These are phyloP conservation scores for Knufia fluminis DNA, from an alignment of 2,329 filamentous ascomycete species.

Conservation along the genomic window DNA sequence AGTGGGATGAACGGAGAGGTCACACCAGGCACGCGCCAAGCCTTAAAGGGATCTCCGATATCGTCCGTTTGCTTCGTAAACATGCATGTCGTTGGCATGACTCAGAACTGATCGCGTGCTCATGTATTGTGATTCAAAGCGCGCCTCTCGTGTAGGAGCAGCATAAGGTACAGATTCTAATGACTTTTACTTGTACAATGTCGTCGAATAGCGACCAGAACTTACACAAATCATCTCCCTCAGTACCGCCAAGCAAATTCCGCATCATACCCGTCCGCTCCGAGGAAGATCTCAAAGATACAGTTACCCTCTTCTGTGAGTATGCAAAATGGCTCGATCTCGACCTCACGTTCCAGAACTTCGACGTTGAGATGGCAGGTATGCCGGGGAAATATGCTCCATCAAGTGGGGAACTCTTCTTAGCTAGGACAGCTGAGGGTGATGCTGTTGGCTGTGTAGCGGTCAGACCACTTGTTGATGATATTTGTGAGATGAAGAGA, in stretches of 20 bases:
- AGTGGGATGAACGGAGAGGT: background rate
- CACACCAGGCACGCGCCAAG: too few species aligned
- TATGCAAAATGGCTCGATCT: constrained; percentile 41
- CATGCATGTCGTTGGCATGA: background rate
- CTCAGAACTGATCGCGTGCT: background rate
- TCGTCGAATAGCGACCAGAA: background rate
- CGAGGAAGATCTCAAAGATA: constrained; percentile 33
- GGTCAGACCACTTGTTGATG: constrained; percentile 10
- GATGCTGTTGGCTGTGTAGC: constrained; percentile 18
- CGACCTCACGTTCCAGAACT: constrained; percentile 50
- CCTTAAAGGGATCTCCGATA: background rate
- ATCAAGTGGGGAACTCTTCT: constrained; percentile 39
- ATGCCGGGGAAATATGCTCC: constrained; percentile 48
- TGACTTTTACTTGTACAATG: background rate
- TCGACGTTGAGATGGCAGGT: constrained; percentile 42
- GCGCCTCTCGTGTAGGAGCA: background rate
- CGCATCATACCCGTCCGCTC: constrained; percentile 28
- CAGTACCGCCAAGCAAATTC: constrained; percentile 2
- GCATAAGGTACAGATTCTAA: background rate
- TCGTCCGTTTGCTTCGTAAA: background rate
- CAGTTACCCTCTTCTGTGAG: constrained; percentile 35
- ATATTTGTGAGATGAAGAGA: constrained; percentile 48
- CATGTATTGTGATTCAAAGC: background rate
- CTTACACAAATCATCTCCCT: background rate
- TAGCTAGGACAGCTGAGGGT: constrained; percentile 32